Conservation (phyloP, 2,329 filamentous ascomycete species). For the Trichothecium roseum region DNA sequence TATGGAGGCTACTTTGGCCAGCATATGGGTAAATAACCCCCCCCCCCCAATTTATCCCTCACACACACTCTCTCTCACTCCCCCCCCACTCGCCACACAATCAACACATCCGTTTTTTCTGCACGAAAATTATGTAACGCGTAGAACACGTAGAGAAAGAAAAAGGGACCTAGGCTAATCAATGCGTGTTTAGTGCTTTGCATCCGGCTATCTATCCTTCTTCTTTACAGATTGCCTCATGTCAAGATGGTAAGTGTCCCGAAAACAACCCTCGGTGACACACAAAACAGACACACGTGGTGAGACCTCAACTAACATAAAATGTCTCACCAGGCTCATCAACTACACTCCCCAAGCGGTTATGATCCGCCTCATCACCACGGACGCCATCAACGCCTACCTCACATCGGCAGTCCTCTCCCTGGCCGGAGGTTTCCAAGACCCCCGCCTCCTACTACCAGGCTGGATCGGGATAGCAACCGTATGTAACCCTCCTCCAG, state of each 20-base stretch:
- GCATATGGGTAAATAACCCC: conserved; percentile 54
- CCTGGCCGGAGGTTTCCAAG: conserved; percentile 58
- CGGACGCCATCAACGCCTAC: conserved; percentile 65
- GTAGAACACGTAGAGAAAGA: too few species aligned
- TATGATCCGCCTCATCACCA: conserved; percentile 66
- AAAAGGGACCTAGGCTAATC: conserved; percentile 5
- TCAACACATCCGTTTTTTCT: neutral
- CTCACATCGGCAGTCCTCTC: conserved; percentile 63
- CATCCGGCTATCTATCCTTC: conserved; percentile 69
- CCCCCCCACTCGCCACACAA: neutral
- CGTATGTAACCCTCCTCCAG: conserved; percentile 29
- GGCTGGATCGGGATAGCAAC: conserved; percentile 72
- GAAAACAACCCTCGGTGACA: neutral
- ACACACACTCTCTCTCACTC: neutral
- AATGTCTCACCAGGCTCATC: conserved; percentile 59
- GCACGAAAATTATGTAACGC: too few species aligned
- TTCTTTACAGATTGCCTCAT: conserved; percentile 80
- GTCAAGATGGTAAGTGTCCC: conserved; percentile 55
- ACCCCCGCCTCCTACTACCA: conserved; percentile 60
- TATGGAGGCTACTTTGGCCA: conserved; percentile 60
- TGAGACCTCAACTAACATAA: neutral
- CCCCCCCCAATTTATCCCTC: neutral
- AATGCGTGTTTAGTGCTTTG: conserved; percentile 47
- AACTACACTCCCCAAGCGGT: conserved; percentile 77
- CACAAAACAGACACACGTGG: neutral